These are phyloP conservation scores for Nemania abortiva DNA, from an alignment of 2,329 filamentous ascomycete genomes.

Conservation along the genomic window DNA sequence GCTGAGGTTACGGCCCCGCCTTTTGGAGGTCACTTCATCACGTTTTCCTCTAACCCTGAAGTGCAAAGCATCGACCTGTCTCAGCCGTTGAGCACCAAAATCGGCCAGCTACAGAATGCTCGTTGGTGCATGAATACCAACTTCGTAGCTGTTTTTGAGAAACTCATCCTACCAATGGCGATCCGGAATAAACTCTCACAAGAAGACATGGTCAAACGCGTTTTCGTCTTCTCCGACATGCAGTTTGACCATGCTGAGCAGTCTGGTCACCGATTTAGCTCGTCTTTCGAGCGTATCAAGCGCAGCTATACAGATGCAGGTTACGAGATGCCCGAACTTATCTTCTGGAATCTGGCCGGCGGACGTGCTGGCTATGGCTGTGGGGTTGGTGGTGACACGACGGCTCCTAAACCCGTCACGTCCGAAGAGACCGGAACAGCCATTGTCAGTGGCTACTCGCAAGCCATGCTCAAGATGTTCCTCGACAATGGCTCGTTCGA, in stretches of 20 bases:
- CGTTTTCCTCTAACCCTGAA: slow-evolving; percentile 59
- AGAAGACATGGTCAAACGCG: slow-evolving; percentile 70
- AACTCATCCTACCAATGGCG: slow-evolving; percentile 67
- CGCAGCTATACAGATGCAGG: slow-evolving; percentile 59
- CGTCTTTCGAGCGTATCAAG: slow-evolving; percentile 64
- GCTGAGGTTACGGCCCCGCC: slow-evolving; percentile 65
- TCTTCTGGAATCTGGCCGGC: slow-evolving; percentile 71
- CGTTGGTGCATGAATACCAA: slow-evolving; percentile 62
- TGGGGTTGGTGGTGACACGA: slow-evolving; percentile 43
- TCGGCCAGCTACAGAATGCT: slow-evolving; percentile 47
- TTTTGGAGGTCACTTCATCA: slow-evolving; percentile 67
- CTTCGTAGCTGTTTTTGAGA: slow-evolving; percentile 66
- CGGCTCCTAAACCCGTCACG: slow-evolving; percentile 62
- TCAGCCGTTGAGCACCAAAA: slow-evolving; percentile 58
- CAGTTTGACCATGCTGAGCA: slow-evolving; percentile 62
- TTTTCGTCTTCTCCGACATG: slow-evolving; percentile 73
- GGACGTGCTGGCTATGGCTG: slow-evolving; percentile 47
- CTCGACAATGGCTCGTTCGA: slow-evolving; percentile 63
- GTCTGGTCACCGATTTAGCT: slow-evolving; percentile 52
- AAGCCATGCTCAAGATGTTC: slow-evolving; percentile 69
- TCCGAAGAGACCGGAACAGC: slow-evolving; percentile 59
- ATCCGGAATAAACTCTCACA: slow-evolving; percentile 61
- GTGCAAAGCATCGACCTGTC: slow-evolving; percentile 58
- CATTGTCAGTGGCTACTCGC: slow-evolving; percentile 68
- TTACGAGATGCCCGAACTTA: slow-evolving; percentile 69